Base-by-base conservation (phyloP, 352 stramenopile species). In the Phytophthora fragariae region DNA sequence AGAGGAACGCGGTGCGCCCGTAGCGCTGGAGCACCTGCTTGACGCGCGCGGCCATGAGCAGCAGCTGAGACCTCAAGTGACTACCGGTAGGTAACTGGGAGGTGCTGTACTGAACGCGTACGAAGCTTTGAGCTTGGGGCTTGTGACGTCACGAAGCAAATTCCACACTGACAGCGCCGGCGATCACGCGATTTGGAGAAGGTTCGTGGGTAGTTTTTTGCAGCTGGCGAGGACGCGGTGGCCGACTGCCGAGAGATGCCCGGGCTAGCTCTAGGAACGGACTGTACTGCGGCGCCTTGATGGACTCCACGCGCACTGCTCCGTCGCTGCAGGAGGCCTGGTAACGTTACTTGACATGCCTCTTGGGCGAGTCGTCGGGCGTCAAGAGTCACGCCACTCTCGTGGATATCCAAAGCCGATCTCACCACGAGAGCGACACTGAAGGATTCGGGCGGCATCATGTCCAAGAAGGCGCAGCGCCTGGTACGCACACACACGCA, bases 1-100 rank as follows among this genome's bases (percentile, higher is more conserved):
- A 92, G 87, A 99, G 92, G 46, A 99, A 77, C 33, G 92, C 78
- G 61, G 98, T 89, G 79, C 98, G 98, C 12, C 97, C 90, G 85
- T 99, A 99, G 70, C 98, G 94, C 74, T 97, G 85, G 24, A 93
- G 79, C 68, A 97, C 89, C 65, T 97, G 80, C 75, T 94, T 84
- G 15, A 92, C 61, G 33, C 81, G 83, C 57, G 57, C 81, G 65
- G 77, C 93, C 90, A 85, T 97, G 44, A 3, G 37, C 37, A 12
- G 37, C 5, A n/a, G 37, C 11, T 46, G 37, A 46, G 11, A 46
- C 37, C 37, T 46, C 15, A 46, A 46, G 37, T n/a, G 37, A 15
- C 37, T 41, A 39, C 33, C 7, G 33, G 33, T 9, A 46, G 11
- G 37, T 12, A n/a, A n/a, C n/a, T n/a, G n/a, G n/a, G n/a, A 31